Conservation (phyloP, 1,284 basidiomycete species). For the Volvariella surrecta region DNA sequence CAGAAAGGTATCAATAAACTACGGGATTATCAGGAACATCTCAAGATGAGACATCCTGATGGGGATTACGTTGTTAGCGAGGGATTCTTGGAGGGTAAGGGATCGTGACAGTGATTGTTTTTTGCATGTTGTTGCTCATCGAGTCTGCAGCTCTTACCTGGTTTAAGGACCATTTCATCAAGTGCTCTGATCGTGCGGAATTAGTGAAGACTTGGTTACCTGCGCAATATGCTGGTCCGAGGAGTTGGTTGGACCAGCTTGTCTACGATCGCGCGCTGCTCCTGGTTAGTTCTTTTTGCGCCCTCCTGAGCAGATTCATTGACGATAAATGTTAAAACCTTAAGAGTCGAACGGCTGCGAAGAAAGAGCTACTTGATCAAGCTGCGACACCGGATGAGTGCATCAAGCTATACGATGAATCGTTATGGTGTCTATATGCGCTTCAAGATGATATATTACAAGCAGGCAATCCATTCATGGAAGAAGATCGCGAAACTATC, state of each 20-base stretch:
- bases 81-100: slow-evolving; percentile 68
- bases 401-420: slow-evolving; percentile 91
- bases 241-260: slow-evolving; percentile 73
- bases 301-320: not conserved
- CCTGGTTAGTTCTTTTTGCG: slow-evolving; percentile 29
- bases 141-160: slow-evolving; percentile 48
- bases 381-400: slow-evolving; percentile 73
- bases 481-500: slow-evolving; percentile 78
- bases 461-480: slow-evolving; percentile 73
- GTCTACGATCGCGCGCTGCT: slow-evolving; percentile 75
- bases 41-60: slow-evolving; percentile 70
- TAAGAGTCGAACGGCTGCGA: slow-evolving; percentile 87
- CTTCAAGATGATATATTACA: slow-evolving; percentile 88
- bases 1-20: slow-evolving; percentile 84
- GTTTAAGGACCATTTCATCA: slow-evolving; percentile 74
- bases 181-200: slow-evolving; percentile 67
- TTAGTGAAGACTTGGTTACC: slow-evolving; percentile 80
- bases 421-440: slow-evolving; percentile 86
- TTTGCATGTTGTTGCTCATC: slow-evolving; percentile 6
- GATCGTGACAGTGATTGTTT: slow-evolving; percentile 2
- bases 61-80: slow-evolving; percentile 62
- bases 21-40: slow-evolving; percentile 61
- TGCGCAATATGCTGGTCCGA: slow-evolving; percentile 59
- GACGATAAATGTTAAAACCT: not conserved
- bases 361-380: slow-evolving; percentile 84